phyloP scores from a whole-genome alignment of 2,329 filamentous ascomycete genomes.

The Neonectria neomacrospora region DNA sequence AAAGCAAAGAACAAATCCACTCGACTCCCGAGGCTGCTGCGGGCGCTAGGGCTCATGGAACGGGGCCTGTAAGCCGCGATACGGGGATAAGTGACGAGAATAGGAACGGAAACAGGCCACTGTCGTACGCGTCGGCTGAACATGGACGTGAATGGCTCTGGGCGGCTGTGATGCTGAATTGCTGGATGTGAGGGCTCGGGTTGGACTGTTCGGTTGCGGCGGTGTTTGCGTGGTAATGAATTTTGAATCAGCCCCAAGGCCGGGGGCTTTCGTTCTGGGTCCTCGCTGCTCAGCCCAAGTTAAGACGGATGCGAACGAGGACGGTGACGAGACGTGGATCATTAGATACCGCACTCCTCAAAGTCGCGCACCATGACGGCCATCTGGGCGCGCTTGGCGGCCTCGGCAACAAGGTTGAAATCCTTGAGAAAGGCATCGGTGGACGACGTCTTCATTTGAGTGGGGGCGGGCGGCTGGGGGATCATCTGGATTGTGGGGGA shows the following conservation, averaged over 20 bases:
- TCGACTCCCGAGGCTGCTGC: slow-evolving; percentile 24
- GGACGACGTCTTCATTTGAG: slow-evolving; percentile 51
- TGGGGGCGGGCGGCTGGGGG: slow-evolving; percentile 42
- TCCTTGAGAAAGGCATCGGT: slow-evolving; percentile 77
- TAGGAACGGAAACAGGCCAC: slow-evolving; percentile 10
- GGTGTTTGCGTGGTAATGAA: slow-evolving; percentile 3
- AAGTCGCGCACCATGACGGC: slow-evolving; percentile 89
- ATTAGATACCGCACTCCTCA: slow-evolving; percentile 72
- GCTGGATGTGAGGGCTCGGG: neutral
- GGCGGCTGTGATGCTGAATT: neutral
- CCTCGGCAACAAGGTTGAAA: slow-evolving; percentile 89
- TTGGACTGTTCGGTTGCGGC: slow-evolving; percentile 1
- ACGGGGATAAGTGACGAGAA: slow-evolving; percentile 3
- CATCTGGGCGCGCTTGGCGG: slow-evolving; percentile 92
- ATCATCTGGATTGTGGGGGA: slow-evolving; percentile 46
- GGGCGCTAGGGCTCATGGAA: slow-evolving; percentile 2
- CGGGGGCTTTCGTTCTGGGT: slow-evolving; percentile 7
- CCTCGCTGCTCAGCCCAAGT: slow-evolving; percentile 6
- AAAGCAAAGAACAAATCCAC: slow-evolving; percentile 16
- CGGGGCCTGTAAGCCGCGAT: slow-evolving; percentile 12
- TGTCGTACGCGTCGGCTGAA: slow-evolving; percentile 7
- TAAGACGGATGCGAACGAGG: neutral
- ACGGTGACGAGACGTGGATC: neutral
- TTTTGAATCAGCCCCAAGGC: neutral
- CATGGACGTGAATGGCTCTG: neutral